Conservation (phyloP, 2,329 filamentous ascomycete species). For the Sordariomycetes sp. region DNA sequence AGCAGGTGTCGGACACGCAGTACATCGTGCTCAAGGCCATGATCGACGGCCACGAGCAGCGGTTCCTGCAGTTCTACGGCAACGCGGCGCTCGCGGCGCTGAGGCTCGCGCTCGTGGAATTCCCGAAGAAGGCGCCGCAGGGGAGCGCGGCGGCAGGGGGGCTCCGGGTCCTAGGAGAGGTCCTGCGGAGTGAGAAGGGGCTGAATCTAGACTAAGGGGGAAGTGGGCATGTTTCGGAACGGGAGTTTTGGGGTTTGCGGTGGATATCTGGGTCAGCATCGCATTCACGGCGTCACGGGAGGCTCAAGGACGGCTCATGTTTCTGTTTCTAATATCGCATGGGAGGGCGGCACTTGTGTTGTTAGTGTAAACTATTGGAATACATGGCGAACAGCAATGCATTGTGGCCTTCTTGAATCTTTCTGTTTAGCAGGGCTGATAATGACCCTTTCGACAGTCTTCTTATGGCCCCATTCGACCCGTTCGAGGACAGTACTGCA, state of each 20-base stretch:
- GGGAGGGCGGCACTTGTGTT: background rate
- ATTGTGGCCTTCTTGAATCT: background rate
- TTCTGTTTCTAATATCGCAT: background rate
- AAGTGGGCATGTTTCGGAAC: background rate
- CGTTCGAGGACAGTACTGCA: no score
- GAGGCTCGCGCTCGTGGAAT: constrained; percentile 60
- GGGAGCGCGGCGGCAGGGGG: constrained; percentile 38
- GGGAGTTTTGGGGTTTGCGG: background rate
- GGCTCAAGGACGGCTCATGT: no score
- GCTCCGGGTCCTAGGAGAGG: constrained; percentile 40
- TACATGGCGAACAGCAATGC: background rate
- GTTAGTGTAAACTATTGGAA: background rate
- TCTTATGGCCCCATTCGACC: no score
- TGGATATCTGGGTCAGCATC: background rate
- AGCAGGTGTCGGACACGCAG: constrained; percentile 62
- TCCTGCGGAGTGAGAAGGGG: constrained; percentile 39
- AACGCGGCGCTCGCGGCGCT: constrained; percentile 63
- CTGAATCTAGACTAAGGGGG: constrained; percentile 23
- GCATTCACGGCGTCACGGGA: background rate
- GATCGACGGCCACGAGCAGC: constrained; percentile 61
- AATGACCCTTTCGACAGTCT: no score
- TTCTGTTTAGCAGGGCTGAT: no score
- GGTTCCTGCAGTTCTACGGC: constrained; percentile 75
- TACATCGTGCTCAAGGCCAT: constrained; percentile 60
- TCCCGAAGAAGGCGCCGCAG: constrained; percentile 44